phyloP scores from a whole-genome alignment of 371 early-diverging fungal genomes.

The Mucor sp. region DNA sequence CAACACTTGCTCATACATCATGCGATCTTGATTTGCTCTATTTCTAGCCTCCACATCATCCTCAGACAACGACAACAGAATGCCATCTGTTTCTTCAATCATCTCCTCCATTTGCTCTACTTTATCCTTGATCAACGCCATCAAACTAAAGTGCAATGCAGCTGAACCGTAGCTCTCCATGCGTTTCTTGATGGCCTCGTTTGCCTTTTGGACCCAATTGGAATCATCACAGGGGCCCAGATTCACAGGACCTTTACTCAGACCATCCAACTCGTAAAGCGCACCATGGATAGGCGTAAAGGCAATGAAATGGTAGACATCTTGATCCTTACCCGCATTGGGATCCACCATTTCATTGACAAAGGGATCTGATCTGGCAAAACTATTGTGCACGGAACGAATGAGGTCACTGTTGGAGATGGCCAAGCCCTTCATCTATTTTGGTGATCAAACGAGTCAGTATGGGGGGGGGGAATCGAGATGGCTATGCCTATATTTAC shows the following conservation, averaged over 20 bases:
- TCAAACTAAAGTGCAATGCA: slow-evolving; percentile 86
- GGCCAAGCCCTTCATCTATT: slow-evolving; percentile 84
- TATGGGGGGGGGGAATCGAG: too few relatives aligned
- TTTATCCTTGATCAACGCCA: slow-evolving; percentile 80
- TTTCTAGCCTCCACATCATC: slow-evolving; percentile 35
- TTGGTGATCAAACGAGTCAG: too few relatives aligned
- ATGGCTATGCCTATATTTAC: too few relatives aligned
- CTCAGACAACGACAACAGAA: slow-evolving; percentile 45
- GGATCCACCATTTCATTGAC: slow-evolving; percentile 67
- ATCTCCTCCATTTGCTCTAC: slow-evolving; percentile 57
- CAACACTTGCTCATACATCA: slow-evolving; percentile 43
- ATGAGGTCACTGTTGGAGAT: slow-evolving; percentile 82
- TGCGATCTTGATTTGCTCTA: slow-evolving; percentile 31
- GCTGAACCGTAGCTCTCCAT: slow-evolving; percentile 66
- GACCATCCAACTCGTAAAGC: slow-evolving; percentile 88
- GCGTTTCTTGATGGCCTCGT: slow-evolving; percentile 70
- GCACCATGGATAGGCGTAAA: slow-evolving; percentile 81
- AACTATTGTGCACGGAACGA: slow-evolving; percentile 84
- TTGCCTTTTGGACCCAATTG: slow-evolving; percentile 72
- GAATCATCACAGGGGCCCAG: slow-evolving; percentile 63
- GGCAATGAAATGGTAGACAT: slow-evolving; percentile 87
- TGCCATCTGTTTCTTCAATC: slow-evolving; percentile 51
- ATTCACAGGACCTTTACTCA: slow-evolving; percentile 72
- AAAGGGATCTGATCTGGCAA: slow-evolving; percentile 79
- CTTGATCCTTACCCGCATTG: slow-evolving; percentile 68